These are phyloP conservation scores for Pseudoneurospora amorphoporcata DNA, from an alignment of 495 filamentous ascomycete species.

Conservation along the genomic window DNA sequence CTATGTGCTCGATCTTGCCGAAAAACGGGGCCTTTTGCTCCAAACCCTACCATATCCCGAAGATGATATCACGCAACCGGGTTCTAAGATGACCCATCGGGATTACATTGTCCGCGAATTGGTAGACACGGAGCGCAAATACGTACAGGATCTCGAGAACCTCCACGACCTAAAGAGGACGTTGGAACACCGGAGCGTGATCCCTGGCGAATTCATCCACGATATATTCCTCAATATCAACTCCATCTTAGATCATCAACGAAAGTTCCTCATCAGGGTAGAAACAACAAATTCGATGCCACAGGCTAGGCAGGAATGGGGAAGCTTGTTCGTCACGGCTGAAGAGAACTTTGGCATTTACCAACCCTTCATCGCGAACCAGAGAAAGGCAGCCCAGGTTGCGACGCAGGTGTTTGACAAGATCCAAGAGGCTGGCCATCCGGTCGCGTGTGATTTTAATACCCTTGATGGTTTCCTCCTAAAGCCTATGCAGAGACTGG, in stretches of 20 bases:
- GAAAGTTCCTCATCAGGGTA: slow-evolving; percentile 86
- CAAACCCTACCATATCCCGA: slow-evolving; percentile 39
- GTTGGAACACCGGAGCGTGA: slow-evolving; percentile 73
- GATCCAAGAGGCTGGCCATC: slow-evolving; percentile 41
- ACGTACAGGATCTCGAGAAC: slow-evolving; percentile 95
- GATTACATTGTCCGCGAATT: slow-evolving; percentile 85
- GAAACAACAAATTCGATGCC: slow-evolving; percentile 86
- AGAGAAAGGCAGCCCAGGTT: slow-evolving; percentile 56
- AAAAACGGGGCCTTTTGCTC: slow-evolving; percentile 59
- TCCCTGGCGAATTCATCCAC: slow-evolving; percentile 84
- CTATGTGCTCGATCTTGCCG: slow-evolving; percentile 77
- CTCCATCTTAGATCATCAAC: slow-evolving; percentile 85
- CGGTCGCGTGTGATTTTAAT: slow-evolving; percentile 48
- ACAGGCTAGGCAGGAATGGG: slow-evolving; percentile 79
- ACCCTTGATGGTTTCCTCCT: slow-evolving; percentile 80
- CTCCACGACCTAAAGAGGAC: slow-evolving; percentile 86
- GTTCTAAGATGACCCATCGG: slow-evolving; percentile 59
- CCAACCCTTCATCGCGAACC: slow-evolving; percentile 94
- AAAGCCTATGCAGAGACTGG: slow-evolving; percentile 91
- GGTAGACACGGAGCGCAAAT: slow-evolving; percentile 89
- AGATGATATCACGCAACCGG: slow-evolving; percentile 34
- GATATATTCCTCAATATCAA: slow-evolving; percentile 96
- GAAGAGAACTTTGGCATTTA: slow-evolving; percentile 82
- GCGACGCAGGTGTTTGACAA: slow-evolving; percentile 54
- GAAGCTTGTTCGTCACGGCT: slow-evolving; percentile 62